Evolutionary conservation across 345 rosid species (phyloP).

Genomic region (Erucastrum elatum): DNA sequence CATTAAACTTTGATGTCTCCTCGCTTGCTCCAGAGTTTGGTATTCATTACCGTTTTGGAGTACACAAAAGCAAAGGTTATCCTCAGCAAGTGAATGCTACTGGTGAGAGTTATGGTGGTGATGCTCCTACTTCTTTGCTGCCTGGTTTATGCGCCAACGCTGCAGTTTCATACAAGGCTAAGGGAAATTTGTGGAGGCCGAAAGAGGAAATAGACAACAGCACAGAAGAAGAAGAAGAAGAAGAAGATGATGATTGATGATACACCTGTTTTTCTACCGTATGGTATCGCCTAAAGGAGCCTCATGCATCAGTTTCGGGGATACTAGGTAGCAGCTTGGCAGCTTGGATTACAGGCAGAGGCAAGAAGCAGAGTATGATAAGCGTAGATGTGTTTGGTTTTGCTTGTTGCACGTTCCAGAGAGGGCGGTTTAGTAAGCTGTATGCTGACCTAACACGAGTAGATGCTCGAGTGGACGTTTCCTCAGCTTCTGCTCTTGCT

Average conservation of each 20-base stretch:
- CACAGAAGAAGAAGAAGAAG: constrained; percentile 56
- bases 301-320: constrained; percentile 74
- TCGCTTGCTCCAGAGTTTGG: constrained; percentile 61
- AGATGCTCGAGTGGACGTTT: constrained; percentile 77
- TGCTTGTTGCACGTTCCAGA: constrained; percentile 67
- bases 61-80: constrained; percentile 63
- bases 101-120: constrained; percentile 34
- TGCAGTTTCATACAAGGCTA: constrained; percentile 71
- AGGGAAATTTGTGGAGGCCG: constrained; percentile 67
- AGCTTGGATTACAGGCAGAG: constrained; percentile 60
- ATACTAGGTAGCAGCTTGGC: constrained; percentile 62
- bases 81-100: constrained; percentile 49
- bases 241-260: too few species aligned
- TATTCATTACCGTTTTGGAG: constrained; percentile 61
- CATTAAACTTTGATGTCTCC: constrained; percentile 66
- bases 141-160: constrained; percentile 83
- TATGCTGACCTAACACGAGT: constrained; percentile 73
- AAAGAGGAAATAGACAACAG: constrained; percentile 40
- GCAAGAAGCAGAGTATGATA: constrained; percentile 53
- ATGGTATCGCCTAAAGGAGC: constrained; percentile 66
- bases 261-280: constrained; percentile 43
- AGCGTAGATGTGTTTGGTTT: constrained; percentile 71
- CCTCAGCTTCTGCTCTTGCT: constrained; percentile 65
- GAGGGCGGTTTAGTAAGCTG: constrained; percentile 60
- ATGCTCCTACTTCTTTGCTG: constrained; percentile 60